Evolutionary conservation across 805 yeast species (phyloP), one percentile per base, ranked within the genome.

Genomic region (Lachancea cidri): DNA sequence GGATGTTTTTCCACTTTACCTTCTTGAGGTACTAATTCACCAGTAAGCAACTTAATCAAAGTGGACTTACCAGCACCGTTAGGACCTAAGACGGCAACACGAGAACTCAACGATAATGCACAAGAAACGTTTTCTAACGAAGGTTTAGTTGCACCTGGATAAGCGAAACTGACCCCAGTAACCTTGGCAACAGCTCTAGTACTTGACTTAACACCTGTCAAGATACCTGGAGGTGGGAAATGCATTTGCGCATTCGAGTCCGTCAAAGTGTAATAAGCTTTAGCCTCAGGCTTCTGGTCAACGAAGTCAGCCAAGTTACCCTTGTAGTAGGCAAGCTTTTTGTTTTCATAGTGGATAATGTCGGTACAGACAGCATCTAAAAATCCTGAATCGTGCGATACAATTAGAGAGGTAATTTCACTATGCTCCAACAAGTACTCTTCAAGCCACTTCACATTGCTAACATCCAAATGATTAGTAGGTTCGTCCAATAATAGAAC

Each of bases 61-160:
- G 98, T 91, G 9, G 97, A 87, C 66, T 91, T 91, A 71, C 98
- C 98, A 39, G 98, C 98, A 74, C 98, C 98, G 64, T 91, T 91
- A 47, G 98, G 97, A 42, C 98, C 98, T 43, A 93, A 69, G 56
- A 93, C 81, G 35, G 98, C 98, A 49, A 91, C 96, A 70, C 98
- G 82, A 25, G 98, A 91, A n/a, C 96, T 86, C 51, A 91, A 72
- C 2, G 96, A 85, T 45, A 93, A 73, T n/a, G 96, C 84, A 66
- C 95, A 86, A 2, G 95, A 83, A 29, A 88, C 93, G 58, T 85
- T 59, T 22, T 65, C 60, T 55, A 91, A 71, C 2, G 95, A 86
- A 25, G 96, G 95, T 61, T 86, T 85, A 15, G 77, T 66, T 19
- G 88, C 86, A 43, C 96, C 95, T 19, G 98, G 97, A 62, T 93